phyloP scores from a whole-genome alignment of 176 grass and related monocot species.

The Olyra latifolia region DNA sequence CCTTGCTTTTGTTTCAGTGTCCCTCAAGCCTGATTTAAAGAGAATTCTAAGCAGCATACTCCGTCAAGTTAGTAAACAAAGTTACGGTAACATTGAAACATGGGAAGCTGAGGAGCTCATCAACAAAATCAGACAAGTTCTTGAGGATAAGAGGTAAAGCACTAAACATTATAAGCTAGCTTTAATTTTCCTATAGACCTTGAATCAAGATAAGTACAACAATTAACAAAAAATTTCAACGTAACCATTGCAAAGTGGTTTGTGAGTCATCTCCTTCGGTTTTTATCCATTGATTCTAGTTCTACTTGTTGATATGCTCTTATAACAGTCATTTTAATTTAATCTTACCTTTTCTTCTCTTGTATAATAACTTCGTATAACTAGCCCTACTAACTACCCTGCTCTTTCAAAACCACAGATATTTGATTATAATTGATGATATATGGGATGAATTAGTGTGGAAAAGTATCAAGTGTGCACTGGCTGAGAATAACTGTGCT shows the following conservation, averaged over 20 bases:
- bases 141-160: slow-evolving; percentile 22
- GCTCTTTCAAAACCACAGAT: background rate
- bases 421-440: slow-evolving; percentile 30
- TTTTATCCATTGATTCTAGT: too few species aligned
- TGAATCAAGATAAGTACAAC: too few species aligned
- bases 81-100: background rate
- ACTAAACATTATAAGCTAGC: background rate
- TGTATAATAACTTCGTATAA: background rate
- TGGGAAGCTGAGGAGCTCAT: slow-evolving; percentile 19
- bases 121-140: slow-evolving; percentile 20
- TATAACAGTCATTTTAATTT: background rate
- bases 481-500: background rate
- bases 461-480: background rate
- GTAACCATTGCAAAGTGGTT: too few species aligned
- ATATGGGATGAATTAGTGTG: slow-evolving; percentile 19
- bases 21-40: slow-evolving; percentile 26
- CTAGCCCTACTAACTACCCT: background rate
- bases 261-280: too few species aligned
- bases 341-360: background rate
- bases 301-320: too few species aligned
- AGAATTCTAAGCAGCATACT: slow-evolving; percentile 24
- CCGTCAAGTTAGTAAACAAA: slow-evolving; percentile 18
- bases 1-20: slow-evolving; percentile 20
- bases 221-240: too few species aligned
- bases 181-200: too few species aligned